Base-by-base conservation (phyloP, 2,329 filamentous ascomycete species). In the Pseudocercospora vitis region DNA sequence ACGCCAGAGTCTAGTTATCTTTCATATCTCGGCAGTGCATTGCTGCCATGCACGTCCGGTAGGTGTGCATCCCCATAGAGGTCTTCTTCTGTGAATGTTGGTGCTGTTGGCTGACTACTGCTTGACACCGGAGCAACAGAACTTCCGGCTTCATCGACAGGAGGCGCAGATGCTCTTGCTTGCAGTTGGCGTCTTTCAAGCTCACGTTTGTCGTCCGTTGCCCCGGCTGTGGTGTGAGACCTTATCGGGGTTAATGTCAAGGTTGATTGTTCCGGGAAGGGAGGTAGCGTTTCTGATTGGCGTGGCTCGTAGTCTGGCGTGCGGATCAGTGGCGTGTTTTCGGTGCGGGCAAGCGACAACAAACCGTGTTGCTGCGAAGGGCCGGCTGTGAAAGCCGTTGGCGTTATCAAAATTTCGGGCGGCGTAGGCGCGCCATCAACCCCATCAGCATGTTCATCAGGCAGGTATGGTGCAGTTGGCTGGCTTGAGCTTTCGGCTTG, bases 131-230 rank as follows among this genome's bases (percentile, higher is more conserved):
- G 45, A 19, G 53, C n/a, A n/a, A n/a, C 50, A 32, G 52, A 47
- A 21, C 39, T 32, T 3, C 47, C 45, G 2, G 26, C 33, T 19
- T 56, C 47, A 2, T 55, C 54, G 9, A 31, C 45, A 2, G 67
- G 66, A 2, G 76, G 75, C 3, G 72, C 73, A 32, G 74, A 77
- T 7, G 68, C 65, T 39, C 74, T 71, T 56, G 71, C 61, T 57
- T 74, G 65, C 3, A 77, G 60, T 44, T 71, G 65, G 7, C 69
- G 68, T 12, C 73, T 65, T 47, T 91, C 87, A 5, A 90, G 74
- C 67, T 95, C 89, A 62, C 86, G 84, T 69, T 95, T 94, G 69
- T 95, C 91, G 51, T 94, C 88, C 11, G 72, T 75, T 2, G 73
- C 47, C 14, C 42, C 42, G 23, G 42, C 39, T 5, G 45, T 21